phyloP scores from a whole-genome alignment of 441 rosid species.

The Populus trichocarpa region DNA sequence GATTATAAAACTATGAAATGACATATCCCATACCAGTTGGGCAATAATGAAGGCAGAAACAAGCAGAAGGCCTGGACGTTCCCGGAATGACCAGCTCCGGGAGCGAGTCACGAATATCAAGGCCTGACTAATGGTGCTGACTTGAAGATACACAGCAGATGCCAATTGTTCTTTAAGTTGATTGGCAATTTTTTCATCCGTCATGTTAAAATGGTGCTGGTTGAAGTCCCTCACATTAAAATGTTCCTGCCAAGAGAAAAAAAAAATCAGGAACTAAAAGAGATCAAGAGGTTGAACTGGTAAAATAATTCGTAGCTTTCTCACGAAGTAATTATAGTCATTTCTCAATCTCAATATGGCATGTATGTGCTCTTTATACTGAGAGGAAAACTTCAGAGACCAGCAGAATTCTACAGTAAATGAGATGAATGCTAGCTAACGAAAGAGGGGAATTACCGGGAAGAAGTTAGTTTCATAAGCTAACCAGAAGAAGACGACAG shows the following conservation, averaged over 20 bases:
- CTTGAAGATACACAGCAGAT: conserved; percentile 85
- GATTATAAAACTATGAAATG: background rate
- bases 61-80: conserved; percentile 71
- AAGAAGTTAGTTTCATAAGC: conserved; percentile 67
- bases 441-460: conserved; percentile 36
- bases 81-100: conserved; percentile 81
- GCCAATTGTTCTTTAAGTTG: conserved; percentile 46
- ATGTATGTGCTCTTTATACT: too few species aligned
- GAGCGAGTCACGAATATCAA: conserved; percentile 84
- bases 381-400: too few species aligned
- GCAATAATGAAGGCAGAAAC: conserved; percentile 61
- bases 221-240: conserved; percentile 59
- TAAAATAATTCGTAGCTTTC: background rate
- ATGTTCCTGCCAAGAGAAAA: conserved; percentile 43
- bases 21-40: conserved; percentile 50
- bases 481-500: conserved; percentile 82
- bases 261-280: conserved; percentile 1
- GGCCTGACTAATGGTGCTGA: conserved; percentile 91
- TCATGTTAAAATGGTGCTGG: conserved; percentile 31
- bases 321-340: too few species aligned
- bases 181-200: conserved; percentile 36
- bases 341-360: too few species aligned
- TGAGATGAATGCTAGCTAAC: background rate
- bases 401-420: too few species aligned
- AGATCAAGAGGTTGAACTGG: background rate